Evolutionary conservation across 495 filamentous ascomycete species (phyloP).

Genomic region (Penicillium malachiteum): DNA sequence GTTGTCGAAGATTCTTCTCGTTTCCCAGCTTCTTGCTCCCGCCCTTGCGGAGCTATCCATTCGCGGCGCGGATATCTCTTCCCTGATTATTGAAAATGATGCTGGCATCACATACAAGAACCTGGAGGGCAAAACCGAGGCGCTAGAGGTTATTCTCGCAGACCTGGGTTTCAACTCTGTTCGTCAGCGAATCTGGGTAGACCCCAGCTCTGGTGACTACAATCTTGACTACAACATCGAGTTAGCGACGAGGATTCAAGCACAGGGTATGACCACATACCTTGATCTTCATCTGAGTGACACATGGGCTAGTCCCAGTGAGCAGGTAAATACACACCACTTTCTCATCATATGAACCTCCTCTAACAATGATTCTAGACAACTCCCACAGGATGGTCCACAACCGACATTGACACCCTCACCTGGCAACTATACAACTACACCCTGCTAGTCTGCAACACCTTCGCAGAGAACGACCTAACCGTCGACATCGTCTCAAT

Average conservation of each 20-base stretch:
- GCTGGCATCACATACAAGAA: slow-evolving; percentile 61
- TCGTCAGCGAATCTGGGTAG: slow-evolving; percentile 73
- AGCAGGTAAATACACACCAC: slow-evolving; percentile 31
- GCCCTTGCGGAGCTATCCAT: slow-evolving; percentile 52
- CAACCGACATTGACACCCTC: slow-evolving; percentile 54
- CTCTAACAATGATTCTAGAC: slow-evolving; percentile 22
- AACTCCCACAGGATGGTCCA: slow-evolving; percentile 61
- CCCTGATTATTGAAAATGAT: slow-evolving; percentile 62
- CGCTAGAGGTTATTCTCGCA: slow-evolving; percentile 63
- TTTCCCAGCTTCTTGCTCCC: slow-evolving; percentile 22
- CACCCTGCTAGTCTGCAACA: slow-evolving; percentile 58
- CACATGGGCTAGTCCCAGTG: slow-evolving; percentile 56
- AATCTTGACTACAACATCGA: slow-evolving; percentile 67
- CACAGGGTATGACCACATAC: slow-evolving; percentile 62
- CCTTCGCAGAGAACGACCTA: slow-evolving; percentile 53
- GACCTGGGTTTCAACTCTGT: slow-evolving; percentile 67
- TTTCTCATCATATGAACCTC: background rate
- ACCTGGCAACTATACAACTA: slow-evolving; percentile 65
- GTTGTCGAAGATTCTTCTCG: slow-evolving; percentile 22
- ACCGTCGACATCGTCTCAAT: slow-evolving; percentile 63
- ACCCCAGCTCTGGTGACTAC: slow-evolving; percentile 63
- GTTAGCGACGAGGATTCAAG: slow-evolving; percentile 62
- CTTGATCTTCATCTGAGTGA: slow-evolving; percentile 72
- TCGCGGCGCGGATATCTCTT: slow-evolving; percentile 74
- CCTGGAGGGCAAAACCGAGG: slow-evolving; percentile 46